Base-by-base conservation (phyloP, 2,329 filamentous ascomycete species). In the Fusarium sp. region DNA sequence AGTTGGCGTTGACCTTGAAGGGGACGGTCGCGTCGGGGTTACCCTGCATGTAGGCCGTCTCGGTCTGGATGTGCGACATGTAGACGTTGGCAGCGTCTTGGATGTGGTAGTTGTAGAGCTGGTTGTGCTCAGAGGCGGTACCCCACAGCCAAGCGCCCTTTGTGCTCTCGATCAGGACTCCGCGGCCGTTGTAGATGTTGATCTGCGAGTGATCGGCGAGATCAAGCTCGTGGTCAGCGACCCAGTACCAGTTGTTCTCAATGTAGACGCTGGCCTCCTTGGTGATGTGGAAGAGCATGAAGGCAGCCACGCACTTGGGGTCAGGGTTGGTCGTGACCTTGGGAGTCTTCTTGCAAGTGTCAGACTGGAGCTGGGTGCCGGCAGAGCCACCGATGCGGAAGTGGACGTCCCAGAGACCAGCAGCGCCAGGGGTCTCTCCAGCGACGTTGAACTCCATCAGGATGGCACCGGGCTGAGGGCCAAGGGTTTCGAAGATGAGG, bases 391-490 rank as follows among this genome's bases (percentile, higher is more conserved):
- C 94, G 69, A 99, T 86, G 72, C 95, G 92, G 79, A 95, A 90
- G 81, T 99, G 95, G n/a, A 93, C 89, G 72, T 99, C 95, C 91
- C 93, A 99, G 78, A 97, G 88, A 61, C 88, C 94, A 19, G 88
- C 88, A 2, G 87, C 85, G 42, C 92, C 92, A 55, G 88, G 83
- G 52, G 77, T 81, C 67, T 83, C 75, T 32, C 87, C 89, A 39
- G 86, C 87, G 38, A 97, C 81, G 78, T 97, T 97, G 91, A 92
- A 97, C 76, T 97, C 86, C 79, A 97, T 88, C 73, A 97, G 85
- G 72, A 97, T 92, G 15, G 93, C 94, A 65, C 94, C 94, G 1
- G 93, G 90, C 62, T 92, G 89, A 4, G 93, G 82, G 5, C 94
- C 94, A 67, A 88, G 85, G 28, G 93, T 97, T 76, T 92, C 87